Base-by-base conservation (phyloP, 2,329 filamentous ascomycete genomes). In the Leptoxyphium fumago region DNA sequence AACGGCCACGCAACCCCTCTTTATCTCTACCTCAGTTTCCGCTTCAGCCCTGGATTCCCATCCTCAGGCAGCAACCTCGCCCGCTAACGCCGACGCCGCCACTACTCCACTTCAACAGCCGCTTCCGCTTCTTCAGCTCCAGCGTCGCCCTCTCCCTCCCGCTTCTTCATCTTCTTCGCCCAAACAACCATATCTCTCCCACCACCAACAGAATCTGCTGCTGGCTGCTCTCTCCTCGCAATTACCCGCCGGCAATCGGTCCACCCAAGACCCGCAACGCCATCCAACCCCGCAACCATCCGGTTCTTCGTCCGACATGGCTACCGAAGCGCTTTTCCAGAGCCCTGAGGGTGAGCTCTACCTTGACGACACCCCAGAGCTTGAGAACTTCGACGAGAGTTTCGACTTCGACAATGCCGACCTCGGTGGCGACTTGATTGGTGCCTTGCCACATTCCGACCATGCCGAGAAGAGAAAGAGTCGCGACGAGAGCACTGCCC, bases 301-400 rank as follows among this genome's bases (percentile, higher is more conserved):
- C 21, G 21, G 21, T 26, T 7, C 21, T 26, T 26, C 43, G 43
- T 40, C 40, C 43, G 45, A 44, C 8, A 58, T 59, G 55, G 52
- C 46, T 46, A 47, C 29, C 15, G 43, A 45, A 42, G 45, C 43
- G 28, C 51, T 58, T 44, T 59, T 52, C 46, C 52, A 55, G 47
- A 57, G 54, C 48, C 55, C 55, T 41, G 52, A 52, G 28, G 45
- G 52, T 29, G 54, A 49, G 5, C 40, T 40, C 32, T 41, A 40
- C 29, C 44, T 59, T 39, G 54, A 58, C 43, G 50, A 47, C 32
- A 91, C 82, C 50, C 86, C 88, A 0, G 88, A 80, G 57, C 71
- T 93, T 46, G 86, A 94, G 58, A 84, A 88, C 46, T 71, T 70
- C 46, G 83, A 88, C 56, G 75, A 74, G 30, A 80, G 72, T 58